Evolutionary conservation across 202 grass and related monocot genomes (phyloP), one percentile per base, ranked within the genome.

Genomic region (Bolboschoenoplectus hybrid): DNA sequence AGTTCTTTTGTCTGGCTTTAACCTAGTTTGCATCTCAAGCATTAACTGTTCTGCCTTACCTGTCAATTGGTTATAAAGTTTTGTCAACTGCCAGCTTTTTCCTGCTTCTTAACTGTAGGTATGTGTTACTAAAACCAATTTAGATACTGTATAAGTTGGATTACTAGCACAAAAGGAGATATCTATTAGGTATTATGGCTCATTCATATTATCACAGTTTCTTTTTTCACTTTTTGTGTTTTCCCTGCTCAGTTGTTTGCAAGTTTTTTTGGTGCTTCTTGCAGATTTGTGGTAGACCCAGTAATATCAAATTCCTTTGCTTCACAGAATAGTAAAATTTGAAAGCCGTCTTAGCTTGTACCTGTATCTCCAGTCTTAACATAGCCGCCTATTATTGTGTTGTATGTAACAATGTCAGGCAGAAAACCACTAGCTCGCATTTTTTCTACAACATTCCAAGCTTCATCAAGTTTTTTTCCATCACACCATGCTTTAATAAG

Each of bases 401-500:
- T 98, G 84, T 98, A 95, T 2, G 96, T 98, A 72, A 98, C 63
- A 1, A 98, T 89, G 84, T 98, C 96, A 36, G 96, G 96, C 47
- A 85, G 63, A 14, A 91, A 41, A 45, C 90, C 89, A 81, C 57
- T 61, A 49, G 84, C 81, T 7, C 81, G 77, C 96, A 98, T 98
- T 81, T 89, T 86, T 32, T 83, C 40, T 65, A 94, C 51, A 3
- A 89, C 64, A 47, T 86, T 69, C 93, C 93, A 98, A 45, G 93
- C 96, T 87, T 91, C 85, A 65, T 83, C 86, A 63, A 98, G 57
- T 44, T 88, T 92, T 87, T 91, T 53, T 7, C 71, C 63, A 85
- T 98, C 93, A 73, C 96, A 98, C 96, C 96, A 98, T 57, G 89
- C 93, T 87, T 95, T 98, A 16, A 98, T 91, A n/a, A 95, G 90